Percentiles rank a stretch among this genome's conserved stretches.
Conservation (phyloP, 75 land plant genomes). For the Cryptomeria japonica region DNA sequence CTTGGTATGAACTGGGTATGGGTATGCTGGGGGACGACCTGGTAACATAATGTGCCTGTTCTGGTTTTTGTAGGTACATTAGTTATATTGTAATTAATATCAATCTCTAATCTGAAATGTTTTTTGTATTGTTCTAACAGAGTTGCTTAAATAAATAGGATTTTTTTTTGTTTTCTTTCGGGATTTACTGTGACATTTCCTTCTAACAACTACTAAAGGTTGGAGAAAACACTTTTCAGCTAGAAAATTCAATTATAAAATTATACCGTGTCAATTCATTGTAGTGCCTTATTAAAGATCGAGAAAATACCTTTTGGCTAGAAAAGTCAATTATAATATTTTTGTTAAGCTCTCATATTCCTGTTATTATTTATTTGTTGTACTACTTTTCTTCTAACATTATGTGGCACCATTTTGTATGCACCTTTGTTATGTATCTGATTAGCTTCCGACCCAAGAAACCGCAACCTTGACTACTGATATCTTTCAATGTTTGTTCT, state of each 20-base stretch:
- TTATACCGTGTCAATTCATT: too few relatives aligned
- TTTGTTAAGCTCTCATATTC: neutral
- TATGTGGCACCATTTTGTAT: neutral
- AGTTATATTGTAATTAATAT: too few relatives aligned
- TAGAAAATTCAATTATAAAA: too few relatives aligned
- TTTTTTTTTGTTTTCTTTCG: too few relatives aligned
- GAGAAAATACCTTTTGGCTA: neutral
- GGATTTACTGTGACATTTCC: neutral
- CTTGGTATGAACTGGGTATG: neutral
- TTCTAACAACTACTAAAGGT: too few relatives aligned
- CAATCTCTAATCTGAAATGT: too few relatives aligned
- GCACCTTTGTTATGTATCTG: neutral
- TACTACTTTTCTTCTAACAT: too few relatives aligned
- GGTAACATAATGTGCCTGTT: neutral
- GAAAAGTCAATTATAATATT: too few relatives aligned
- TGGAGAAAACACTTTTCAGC: too few relatives aligned
- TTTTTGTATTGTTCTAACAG: neutral
- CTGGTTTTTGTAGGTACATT: neutral
- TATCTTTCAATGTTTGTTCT: neutral
- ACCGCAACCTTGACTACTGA: neutral
- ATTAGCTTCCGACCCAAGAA: neutral
- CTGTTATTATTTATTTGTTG: neutral
- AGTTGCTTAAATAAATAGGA: neutral
- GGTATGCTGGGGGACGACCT: neutral
- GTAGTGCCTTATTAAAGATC: too few relatives aligned